A percentile compares a stretch with the other conserved stretches of the same genome.
Conservation (phyloP, 1,139 yeast genomes). For the Casaregolazyma lundiana region DNA sequence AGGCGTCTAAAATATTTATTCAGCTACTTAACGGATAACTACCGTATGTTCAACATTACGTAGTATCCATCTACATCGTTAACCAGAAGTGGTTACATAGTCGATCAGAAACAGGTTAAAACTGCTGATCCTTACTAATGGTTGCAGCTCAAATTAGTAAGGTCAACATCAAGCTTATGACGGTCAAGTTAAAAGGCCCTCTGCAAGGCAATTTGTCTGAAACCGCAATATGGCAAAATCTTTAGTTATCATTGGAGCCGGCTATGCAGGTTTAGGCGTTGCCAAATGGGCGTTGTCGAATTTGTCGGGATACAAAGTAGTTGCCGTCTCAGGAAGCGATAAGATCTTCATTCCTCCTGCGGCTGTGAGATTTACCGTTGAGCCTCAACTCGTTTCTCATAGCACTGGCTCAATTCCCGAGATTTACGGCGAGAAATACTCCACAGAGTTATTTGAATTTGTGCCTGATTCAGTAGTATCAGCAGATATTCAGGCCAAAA, state of each 20-base stretch:
- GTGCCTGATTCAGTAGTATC: constrained; percentile 33
- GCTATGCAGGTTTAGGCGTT: constrained; percentile 22
- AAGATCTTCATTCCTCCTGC: constrained; percentile 22
- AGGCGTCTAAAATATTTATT: too few species aligned
- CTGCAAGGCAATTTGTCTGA: too few species aligned
- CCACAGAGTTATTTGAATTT: constrained; percentile 17
- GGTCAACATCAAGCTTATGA: too few species aligned
- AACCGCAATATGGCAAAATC: not conserved
- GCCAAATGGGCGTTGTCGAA: constrained; percentile 17
- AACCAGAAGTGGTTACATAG: too few species aligned
- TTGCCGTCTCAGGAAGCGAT: constrained; percentile 21
- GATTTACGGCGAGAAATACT: constrained; percentile 12
- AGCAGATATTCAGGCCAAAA: constrained; percentile 25
- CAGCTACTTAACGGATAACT: too few species aligned
- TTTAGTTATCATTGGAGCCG: constrained; percentile 26
- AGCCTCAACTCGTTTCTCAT: constrained; percentile 19
- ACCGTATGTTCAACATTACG: too few species aligned
- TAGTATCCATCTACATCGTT: too few species aligned
- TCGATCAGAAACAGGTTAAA: too few species aligned
- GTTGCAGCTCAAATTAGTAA: too few species aligned
- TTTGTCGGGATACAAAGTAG: constrained; percentile 16
- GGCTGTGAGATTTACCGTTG: constrained; percentile 25
- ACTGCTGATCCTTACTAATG: too few species aligned
- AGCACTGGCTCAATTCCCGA: constrained; percentile 17
- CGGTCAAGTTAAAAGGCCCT: too few species aligned